Base-by-base conservation (phyloP, 805 yeast genomes). In the Lachancea kluyveri region DNA sequence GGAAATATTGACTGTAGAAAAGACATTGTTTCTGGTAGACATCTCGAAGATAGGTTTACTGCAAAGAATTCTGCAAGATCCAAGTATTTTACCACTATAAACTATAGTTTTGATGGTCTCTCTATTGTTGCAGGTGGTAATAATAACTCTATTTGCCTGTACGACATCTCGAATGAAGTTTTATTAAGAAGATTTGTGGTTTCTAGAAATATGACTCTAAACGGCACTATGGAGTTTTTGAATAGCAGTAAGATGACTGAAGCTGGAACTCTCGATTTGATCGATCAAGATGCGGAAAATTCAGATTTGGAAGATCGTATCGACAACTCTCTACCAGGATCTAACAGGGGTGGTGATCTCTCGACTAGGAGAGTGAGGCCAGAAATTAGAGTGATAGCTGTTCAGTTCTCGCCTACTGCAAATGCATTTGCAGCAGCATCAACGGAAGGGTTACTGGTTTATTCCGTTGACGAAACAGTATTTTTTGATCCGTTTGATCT, bases 401-500 rank as follows among this genome's bases (percentile, higher is more conserved):
- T 92, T 17, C 71, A 69, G 44, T 92, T 88, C 50, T 84, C 95
- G 2, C 98, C 98, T 12, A 80, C 96, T 0, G 81, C 94, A 2
- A 68, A 80, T 13, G 77, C 94, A 20, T 92, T 92, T 67, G 92
- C 95, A 1, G 95, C 94, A 24, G 92, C 96, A 0, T 79, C 96
- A 1, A 92, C 98, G 0, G 97, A 90, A 56, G 98, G 98, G 6
- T 63, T 92, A 27, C 64, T 87, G 35, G 65, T 92, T 1, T 92
- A 73, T 54, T 79, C 95, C 1, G 72, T 87, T 23, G 94, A 90
- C 56, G 78, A 77, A 30, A 63, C 73, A 8, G 60, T 79, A 30
- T 62, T 78, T 17, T 92, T 92, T 53, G 98, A 92, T 64, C 98
- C 98, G 20, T 85, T 85, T 54, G 97, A 92, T 56, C 68, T 92